A percentile compares a stretch with the other conserved stretches of the same genome.
These are phyloP conservation scores for Tylopilus balloui DNA, from an alignment of 768 basidiomycete species.

Conservation along the genomic window DNA sequence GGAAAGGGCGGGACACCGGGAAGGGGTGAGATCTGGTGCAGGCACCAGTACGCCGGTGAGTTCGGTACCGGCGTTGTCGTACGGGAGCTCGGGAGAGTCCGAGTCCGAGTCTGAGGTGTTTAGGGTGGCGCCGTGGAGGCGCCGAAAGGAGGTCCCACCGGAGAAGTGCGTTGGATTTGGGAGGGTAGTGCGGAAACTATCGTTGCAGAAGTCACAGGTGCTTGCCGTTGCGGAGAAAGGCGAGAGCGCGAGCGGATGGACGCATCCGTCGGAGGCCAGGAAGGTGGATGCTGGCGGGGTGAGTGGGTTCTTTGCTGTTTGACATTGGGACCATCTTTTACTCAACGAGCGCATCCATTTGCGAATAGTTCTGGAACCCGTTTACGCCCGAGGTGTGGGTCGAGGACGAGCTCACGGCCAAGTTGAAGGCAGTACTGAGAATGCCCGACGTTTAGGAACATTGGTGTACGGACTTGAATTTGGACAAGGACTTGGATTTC, in stretches of 20 bases:
- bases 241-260: not conserved
- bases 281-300: not conserved
- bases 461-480: not conserved
- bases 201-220: not conserved
- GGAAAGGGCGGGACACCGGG: not conserved
- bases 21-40: not conserved
- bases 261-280: not conserved
- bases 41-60: not conserved
- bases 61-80: conserved; percentile 6
- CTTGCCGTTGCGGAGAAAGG: not conserved
- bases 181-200: conserved; percentile 6
- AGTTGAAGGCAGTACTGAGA: not conserved
- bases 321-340: too few species aligned
- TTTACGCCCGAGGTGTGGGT: conserved; percentile 2
- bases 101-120: conserved; percentile 8
- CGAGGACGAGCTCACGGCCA: conserved; percentile 11
- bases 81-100: conserved; percentile 13
- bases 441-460: not conserved
- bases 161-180: conserved; percentile 9
- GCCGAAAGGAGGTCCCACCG: not conserved
- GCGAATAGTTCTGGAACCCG: conserved; percentile 3
- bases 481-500: not conserved
- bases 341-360: not conserved
- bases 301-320: not conserved
- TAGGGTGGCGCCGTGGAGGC: not conserved